phyloP scores from a whole-genome alignment of 2,329 filamentous ascomycete genomes.

The Epichloe sibirici region DNA sequence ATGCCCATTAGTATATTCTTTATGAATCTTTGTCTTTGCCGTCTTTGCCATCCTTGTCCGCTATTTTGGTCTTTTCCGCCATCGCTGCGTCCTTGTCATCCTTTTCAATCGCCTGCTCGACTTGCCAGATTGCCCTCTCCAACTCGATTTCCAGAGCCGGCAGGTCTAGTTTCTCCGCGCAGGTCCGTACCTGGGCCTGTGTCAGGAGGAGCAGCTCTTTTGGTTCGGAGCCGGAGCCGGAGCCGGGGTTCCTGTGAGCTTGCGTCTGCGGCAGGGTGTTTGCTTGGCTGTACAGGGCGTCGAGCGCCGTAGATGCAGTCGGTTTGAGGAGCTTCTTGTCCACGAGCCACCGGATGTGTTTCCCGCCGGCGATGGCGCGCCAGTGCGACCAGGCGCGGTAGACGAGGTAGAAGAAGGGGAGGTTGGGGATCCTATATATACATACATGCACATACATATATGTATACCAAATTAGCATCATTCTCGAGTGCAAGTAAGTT shows the following conservation, averaged over 20 bases:
- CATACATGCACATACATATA: too few species aligned
- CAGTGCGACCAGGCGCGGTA: conserved; percentile 91
- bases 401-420: conserved; percentile 91
- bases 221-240: too few species aligned
- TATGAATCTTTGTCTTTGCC: neutral
- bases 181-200: conserved; percentile 39
- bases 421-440: conserved; percentile 61
- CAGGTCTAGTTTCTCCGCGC: conserved; percentile 51
- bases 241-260: neutral
- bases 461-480: neutral
- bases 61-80: neutral
- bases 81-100: conserved; percentile 10
- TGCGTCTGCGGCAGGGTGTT: conserved; percentile 3
- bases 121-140: conserved; percentile 65
- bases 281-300: conserved; percentile 56
- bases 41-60: conserved; percentile 2
- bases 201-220: conserved; percentile 31
- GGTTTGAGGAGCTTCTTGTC: conserved; percentile 57
- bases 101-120: conserved; percentile 38
- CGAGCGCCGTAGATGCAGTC: conserved; percentile 55
- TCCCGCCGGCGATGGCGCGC: conserved; percentile 73
- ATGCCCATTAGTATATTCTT: neutral
- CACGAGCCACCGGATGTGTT: conserved; percentile 71
- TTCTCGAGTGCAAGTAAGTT: neutral
- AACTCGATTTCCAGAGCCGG: conserved; percentile 62